Conservation (phyloP, 2,329 filamentous ascomycete species). For the Colletotrichum simmondsii region DNA sequence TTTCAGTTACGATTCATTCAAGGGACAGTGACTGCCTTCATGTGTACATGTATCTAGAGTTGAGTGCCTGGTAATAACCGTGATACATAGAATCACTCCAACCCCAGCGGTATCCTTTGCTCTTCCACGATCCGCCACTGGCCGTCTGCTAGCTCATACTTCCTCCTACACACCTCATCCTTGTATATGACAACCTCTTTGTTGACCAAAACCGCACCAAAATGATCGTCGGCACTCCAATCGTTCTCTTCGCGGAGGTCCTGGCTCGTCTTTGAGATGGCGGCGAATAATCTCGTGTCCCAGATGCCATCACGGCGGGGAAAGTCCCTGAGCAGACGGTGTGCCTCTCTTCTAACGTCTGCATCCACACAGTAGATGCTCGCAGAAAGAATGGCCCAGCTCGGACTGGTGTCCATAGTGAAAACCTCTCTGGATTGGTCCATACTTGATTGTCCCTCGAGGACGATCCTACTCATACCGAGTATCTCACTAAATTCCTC, state of each 20-base stretch:
- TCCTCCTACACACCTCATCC: neutral
- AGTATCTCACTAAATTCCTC: slow-evolving; percentile 2
- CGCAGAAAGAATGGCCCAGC: slow-evolving; percentile 53
- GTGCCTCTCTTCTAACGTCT: slow-evolving; percentile 50
- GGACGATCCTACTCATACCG: neutral
- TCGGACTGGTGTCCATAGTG: slow-evolving; percentile 18
- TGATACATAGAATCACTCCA: neutral
- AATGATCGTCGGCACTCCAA: neutral
- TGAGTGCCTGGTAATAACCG: neutral
- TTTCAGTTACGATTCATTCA: no score
- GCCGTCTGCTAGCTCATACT: neutral
- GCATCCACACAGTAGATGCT: slow-evolving; percentile 52
- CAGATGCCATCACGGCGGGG: slow-evolving; percentile 56
- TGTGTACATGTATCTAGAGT: neutral
- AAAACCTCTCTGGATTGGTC: slow-evolving; percentile 5
- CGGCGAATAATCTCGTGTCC: slow-evolving; percentile 52
- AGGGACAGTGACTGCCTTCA: neutral
- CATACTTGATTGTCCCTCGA: neutral
- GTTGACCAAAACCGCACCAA: neutral
- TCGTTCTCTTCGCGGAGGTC: neutral
- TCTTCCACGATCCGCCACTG: neutral
- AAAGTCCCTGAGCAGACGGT: slow-evolving; percentile 51
- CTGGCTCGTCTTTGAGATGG: neutral
- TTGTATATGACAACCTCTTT: neutral
- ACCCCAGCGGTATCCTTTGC: neutral